Base-by-base conservation (phyloP, 805 yeast genomes). In the Scheffersomyces spartinae region DNA sequence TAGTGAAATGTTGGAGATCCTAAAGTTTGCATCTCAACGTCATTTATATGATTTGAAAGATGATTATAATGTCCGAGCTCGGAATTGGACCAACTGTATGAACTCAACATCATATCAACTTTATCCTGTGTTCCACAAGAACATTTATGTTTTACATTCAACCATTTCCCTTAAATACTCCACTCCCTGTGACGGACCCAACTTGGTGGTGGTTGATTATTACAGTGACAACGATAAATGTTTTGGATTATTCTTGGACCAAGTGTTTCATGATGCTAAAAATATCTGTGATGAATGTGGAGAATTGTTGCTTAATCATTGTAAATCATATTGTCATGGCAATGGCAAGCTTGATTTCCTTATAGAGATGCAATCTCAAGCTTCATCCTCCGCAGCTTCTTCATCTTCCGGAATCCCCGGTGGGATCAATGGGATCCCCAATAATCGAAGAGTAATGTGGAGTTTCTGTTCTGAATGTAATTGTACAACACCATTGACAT, bases 141-240 rank as follows among this genome's bases (percentile, higher is more conserved):
- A 70, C 38, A 71, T 93, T 16, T 70, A 80, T 5, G 70, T 84
- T 9, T 55, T 88, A 13, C 83, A 79, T 41, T 80, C 94, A 1
- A 71, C 83, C 55, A 88, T 85, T 1, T 80, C 88, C 3, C 70
- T 75, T 6, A 78, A 76, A 39, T 79, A 83, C 20, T 80, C 93
- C 0, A 84, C 94, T 0, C 96, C 96, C 0, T 91, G 98, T 42
- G 60, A 74, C 20, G 97, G 97, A 0, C 98, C 99, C 0, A 83
- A 73, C 28, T 60, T 74, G n/a, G 73, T 82, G 17, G 71, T 75
- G 2, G 76, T 86, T 25, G 95, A 86, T 33, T 93, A 67, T 43
- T 91, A 88, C 45, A 74, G 94, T 59, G 95, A 84, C 25, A 81
- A 77, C 30, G 98, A 93, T 47, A 77, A 80, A 43, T 76, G 94